phyloP scores from a whole-genome alignment of 176 grass and related monocot genomes.

The Oryza officinalis region DNA sequence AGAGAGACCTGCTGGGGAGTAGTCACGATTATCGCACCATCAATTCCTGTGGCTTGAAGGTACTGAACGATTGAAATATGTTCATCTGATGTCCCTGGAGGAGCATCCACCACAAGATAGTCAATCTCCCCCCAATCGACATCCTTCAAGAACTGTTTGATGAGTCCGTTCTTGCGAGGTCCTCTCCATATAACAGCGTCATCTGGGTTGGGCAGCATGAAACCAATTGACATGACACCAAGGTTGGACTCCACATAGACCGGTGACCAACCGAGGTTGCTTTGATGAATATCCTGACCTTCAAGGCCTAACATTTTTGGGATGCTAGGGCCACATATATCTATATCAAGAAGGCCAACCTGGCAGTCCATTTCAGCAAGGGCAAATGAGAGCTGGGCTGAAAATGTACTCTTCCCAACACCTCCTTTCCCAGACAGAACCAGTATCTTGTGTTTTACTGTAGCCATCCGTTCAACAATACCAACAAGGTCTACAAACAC shows the following conservation, averaged over 20 bases:
- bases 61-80: conserved; percentile 98
- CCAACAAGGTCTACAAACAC: conserved; percentile 60
- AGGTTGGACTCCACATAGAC: conserved; percentile 72
- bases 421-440: conserved; percentile 79
- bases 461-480: conserved; percentile 76
- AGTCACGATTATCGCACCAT: conserved; percentile 82
- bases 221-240: conserved; percentile 85
- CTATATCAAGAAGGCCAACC: conserved; percentile 73
- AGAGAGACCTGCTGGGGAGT: conserved; percentile 87
- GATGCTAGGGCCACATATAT: conserved; percentile 78
- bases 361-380: conserved; percentile 55
- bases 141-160: conserved; percentile 87
- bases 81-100: conserved; percentile 85
- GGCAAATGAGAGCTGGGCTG: conserved; percentile 69
- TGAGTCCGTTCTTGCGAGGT: conserved; percentile 74
- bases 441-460: conserved; percentile 77
- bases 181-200: conserved; percentile 80
- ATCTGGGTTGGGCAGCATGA: conserved; percentile 70
- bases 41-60: conserved; percentile 74
- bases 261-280: conserved; percentile 81
- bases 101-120: conserved; percentile 79
- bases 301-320: conserved; percentile 73
- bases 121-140: conserved; percentile 85
- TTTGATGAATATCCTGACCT: conserved; percentile 81
- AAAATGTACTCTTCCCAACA: conserved; percentile 76